Percentiles rank a stretch among this genome's conserved stretches.
phyloP scores from a whole-genome alignment of 306 rosid species.

The Prosopis cineraria region DNA sequence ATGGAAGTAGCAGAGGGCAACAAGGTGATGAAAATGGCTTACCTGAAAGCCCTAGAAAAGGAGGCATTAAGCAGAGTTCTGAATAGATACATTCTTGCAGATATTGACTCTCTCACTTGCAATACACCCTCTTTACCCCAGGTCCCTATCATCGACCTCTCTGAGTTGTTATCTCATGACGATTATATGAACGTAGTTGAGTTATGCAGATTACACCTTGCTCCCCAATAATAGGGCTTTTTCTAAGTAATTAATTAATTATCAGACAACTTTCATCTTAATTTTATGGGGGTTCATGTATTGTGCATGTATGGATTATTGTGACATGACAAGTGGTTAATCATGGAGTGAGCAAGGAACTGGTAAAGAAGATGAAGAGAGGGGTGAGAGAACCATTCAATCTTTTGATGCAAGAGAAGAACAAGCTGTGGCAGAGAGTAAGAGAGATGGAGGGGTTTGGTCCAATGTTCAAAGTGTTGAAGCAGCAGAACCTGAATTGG shows the following conservation, averaged over 20 bases:
- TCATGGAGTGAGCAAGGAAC: not conserved
- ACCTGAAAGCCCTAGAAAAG: slow-evolving; percentile 33
- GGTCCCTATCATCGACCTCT: slow-evolving; percentile 46
- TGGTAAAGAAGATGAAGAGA: slow-evolving; percentile 41
- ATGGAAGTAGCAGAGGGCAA: not conserved
- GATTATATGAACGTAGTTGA: slow-evolving; percentile 29
- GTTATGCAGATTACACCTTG: slow-evolving; percentile 37
- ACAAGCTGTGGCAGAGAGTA: slow-evolving; percentile 20
- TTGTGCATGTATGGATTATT: not conserved
- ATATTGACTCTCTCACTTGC: slow-evolving; percentile 38
- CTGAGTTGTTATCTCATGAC: slow-evolving; percentile 19
- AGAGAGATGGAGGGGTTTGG: slow-evolving; percentile 38
- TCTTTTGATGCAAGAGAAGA: slow-evolving; percentile 36
- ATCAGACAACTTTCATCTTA: not conserved
- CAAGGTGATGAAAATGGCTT: not conserved
- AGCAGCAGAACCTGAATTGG: slow-evolving; percentile 30
- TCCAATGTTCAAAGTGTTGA: slow-evolving; percentile 21
- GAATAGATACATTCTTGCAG: slow-evolving; percentile 30
- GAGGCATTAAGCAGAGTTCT: slow-evolving; percentile 32
- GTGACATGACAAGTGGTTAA: not conserved
- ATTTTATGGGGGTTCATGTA: too few species aligned
- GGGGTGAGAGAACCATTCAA: slow-evolving; percentile 42
- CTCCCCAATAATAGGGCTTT: slow-evolving; percentile 57
- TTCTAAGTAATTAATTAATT: slow-evolving; percentile 35
- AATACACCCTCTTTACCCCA: slow-evolving; percentile 23